Percentiles rank a stretch among this genome's conserved stretches.
Evolutionary conservation across 2,329 filamentous ascomycete species (phyloP).

Genomic region (Alternaria rosae): DNA sequence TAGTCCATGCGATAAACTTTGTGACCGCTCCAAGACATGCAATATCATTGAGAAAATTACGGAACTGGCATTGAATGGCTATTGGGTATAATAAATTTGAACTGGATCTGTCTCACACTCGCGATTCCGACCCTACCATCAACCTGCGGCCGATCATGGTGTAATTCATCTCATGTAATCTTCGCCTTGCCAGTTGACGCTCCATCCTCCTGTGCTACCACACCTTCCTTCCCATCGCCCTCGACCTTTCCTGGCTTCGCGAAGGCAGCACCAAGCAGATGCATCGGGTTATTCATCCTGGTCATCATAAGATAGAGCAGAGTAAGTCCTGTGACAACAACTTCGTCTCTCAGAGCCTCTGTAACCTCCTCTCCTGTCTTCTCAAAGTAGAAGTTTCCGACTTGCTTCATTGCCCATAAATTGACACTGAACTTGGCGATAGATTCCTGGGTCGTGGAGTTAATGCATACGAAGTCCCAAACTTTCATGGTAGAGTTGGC

Average conservation of each 20-base stretch:
- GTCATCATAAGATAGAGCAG: constrained; percentile 27
- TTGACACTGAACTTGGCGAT: constrained; percentile 30
- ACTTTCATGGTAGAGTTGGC: constrained; percentile 21
- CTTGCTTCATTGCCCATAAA: constrained; percentile 26
- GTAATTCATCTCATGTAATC: neutral
- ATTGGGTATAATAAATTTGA: neutral
- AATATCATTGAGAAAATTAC: neutral
- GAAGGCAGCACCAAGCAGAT: constrained; percentile 24
- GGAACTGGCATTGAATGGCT: neutral
- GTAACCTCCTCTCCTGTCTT: constrained; percentile 11
- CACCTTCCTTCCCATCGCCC: neutral
- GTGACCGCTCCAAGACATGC: neutral
- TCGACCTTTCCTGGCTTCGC: constrained; percentile 27
- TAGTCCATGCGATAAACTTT: neutral
- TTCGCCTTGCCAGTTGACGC: neutral
- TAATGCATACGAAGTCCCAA: constrained; percentile 31
- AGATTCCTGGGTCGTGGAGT: constrained; percentile 19
- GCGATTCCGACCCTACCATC: neutral
- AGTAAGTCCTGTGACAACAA: constrained; percentile 26
- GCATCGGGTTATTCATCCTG: constrained; percentile 29
- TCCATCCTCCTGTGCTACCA: neutral
- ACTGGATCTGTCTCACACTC: neutral
- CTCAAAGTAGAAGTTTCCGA: constrained; percentile 30
- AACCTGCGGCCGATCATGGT: neutral
- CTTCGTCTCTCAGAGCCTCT: constrained; percentile 23